These are phyloP conservation scores for Prunus yedoensis DNA, from an alignment of 331 rosid genomes.

Conservation along the genomic window DNA sequence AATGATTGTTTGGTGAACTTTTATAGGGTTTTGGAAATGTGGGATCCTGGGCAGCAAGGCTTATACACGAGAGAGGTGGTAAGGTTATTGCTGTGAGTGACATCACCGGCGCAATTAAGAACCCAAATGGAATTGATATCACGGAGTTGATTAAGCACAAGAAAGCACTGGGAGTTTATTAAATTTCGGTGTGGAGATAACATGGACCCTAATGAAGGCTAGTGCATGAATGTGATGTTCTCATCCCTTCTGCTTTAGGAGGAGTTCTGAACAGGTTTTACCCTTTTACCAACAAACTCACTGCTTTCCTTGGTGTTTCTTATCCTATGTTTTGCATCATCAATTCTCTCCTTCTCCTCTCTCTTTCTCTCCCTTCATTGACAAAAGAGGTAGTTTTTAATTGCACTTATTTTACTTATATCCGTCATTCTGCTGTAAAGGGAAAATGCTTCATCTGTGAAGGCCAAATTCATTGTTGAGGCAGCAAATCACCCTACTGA, in stretches of 20 bases:
- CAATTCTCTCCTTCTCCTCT: not conserved
- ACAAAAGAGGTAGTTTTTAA: not conserved
- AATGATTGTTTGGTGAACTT: not conserved
- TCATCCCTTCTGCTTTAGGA: constrained; percentile 89
- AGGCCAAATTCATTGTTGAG: constrained; percentile 77
- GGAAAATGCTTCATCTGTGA: constrained; percentile 79
- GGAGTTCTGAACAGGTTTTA: constrained; percentile 81
- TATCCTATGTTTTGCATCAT: not conserved
- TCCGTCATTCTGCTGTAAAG: constrained; percentile 36
- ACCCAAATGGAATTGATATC: constrained; percentile 70
- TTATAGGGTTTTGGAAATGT: constrained; percentile 80
- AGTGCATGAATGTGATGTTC: constrained; percentile 81
- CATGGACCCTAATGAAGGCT: constrained; percentile 67
- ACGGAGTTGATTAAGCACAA: constrained; percentile 56
- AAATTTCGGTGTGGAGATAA: constrained; percentile 55
- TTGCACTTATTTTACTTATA: not conserved
- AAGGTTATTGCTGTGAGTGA: constrained; percentile 88
- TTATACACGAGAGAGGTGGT: constrained; percentile 76
- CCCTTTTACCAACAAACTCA: not conserved
- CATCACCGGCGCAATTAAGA: constrained; percentile 70
- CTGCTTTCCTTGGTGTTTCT: not conserved
- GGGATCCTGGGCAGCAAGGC: constrained; percentile 89
- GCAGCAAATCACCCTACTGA: constrained; percentile 96
- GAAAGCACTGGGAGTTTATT: constrained; percentile 36
- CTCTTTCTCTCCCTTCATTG: too few relatives aligned